Evolutionary conservation across 345 rosid genomes (phyloP), one percentile per base, ranked within the genome.

Genomic region (Dipteronia dyeriana): DNA sequence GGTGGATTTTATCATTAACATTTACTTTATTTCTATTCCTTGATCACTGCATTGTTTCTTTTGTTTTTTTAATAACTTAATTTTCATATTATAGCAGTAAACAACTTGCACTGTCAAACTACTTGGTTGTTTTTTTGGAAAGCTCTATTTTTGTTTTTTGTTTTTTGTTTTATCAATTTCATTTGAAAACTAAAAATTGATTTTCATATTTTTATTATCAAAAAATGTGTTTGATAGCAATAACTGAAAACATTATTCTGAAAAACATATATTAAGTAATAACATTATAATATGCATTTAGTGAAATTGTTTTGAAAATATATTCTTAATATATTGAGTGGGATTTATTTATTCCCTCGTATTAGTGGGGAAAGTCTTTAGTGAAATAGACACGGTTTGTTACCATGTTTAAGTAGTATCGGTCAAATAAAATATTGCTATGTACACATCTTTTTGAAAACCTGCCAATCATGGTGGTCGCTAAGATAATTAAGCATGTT

Each of bases 1-100:
- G 98, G 98, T 93, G 78, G 80, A 79, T 82, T 62, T 67, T 74
- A 38, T 68, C 26, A 57, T 74, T 54, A 59, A 54, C n/a, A 26
- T 73, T 75, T 34, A 34, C 38, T 53, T 45, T 60, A 2, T 47
- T 78, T 79, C 62, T 53, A 25, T 75, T 71, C 29, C 68, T 68
- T 43, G 17, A 63, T 73, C 14, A 51, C 59, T 57, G 20, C 62
- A 57, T 14, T 75, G 49, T 4, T 73, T 78, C 31, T 75, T 45
- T 59, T 69, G 25, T 75, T 22, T 17, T 56, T 20, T 7, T 57
- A 43, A 23, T 53, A 14, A 17, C 14, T 71, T 66, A 26, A 13
- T 11, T 23, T 53, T 60, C 67, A 51, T 60, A 14, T 75, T 76
- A 23, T 59, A 69, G 77, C 66, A 49, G 68, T 54, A 66, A 68